Percentiles rank a stretch among this genome's conserved stretches.
These are phyloP conservation scores for Papilionanthe hybrid DNA, from an alignment of 116 monocot species.

Conservation along the genomic window DNA sequence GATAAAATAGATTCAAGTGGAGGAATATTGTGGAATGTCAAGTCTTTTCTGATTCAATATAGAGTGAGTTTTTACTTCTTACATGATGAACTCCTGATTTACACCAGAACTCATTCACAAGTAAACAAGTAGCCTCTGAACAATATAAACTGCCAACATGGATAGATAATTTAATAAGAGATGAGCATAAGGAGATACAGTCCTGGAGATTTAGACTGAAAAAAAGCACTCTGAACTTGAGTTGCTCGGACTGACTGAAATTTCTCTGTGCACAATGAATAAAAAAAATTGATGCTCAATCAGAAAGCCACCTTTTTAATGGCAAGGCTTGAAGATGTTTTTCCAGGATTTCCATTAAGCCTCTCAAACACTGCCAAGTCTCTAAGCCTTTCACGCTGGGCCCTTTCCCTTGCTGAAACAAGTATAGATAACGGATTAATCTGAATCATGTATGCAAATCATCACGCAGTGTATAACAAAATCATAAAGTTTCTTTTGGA, in stretches of 20 bases:
- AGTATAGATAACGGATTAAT: slow-evolving; percentile 3
- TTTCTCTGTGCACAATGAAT: neutral
- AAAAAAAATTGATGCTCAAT: neutral
- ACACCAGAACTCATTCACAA: too few relatives aligned
- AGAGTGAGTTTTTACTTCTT: too few relatives aligned
- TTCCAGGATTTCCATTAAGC: slow-evolving; percentile 59
- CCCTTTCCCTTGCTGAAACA: slow-evolving; percentile 58
- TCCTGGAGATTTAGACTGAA: neutral
- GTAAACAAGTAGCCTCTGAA: neutral
- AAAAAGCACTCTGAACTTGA: neutral
- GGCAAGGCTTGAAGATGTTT: slow-evolving; percentile 55
- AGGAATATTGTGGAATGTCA: too few relatives aligned
- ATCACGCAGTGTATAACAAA: neutral
- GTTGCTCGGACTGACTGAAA: neutral
- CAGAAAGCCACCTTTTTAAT: slow-evolving; percentile 58
- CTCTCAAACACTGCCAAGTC: slow-evolving; percentile 77
- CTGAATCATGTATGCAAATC: neutral
- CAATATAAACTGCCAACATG: slow-evolving; percentile 1
- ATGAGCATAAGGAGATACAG: neutral
- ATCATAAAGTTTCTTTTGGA: neutral
- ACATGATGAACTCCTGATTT: too few relatives aligned
- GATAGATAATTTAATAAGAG: neutral
- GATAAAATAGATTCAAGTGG: too few relatives aligned
- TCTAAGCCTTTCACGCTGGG: slow-evolving; percentile 58
- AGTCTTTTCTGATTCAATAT: too few relatives aligned